These are phyloP conservation scores for Entophlyctis luteolus DNA, from an alignment of 192 early-diverging fungal genomes.

Conservation along the genomic window DNA sequence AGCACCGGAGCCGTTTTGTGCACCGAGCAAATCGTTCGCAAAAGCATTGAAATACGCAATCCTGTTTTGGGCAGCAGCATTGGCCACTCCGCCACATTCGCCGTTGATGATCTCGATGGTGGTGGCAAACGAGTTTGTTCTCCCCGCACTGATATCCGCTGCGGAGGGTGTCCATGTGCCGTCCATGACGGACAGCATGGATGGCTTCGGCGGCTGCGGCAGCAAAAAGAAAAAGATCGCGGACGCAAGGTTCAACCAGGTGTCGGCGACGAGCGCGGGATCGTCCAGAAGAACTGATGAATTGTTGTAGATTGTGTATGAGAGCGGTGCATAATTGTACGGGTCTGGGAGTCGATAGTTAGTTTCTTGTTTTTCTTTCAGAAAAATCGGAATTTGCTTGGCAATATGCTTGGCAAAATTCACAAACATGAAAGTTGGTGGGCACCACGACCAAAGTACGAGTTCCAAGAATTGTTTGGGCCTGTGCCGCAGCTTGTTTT, in stretches of 20 bases:
- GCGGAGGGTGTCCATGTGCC: slow-evolving; percentile 10
- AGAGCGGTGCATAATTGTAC: slow-evolving; percentile 15
- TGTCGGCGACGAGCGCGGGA: slow-evolving; percentile 10
- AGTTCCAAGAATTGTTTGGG: background rate
- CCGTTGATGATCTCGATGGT: slow-evolving; percentile 29
- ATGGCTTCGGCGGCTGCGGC: slow-evolving; percentile 23
- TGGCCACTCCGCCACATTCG: slow-evolving; percentile 5
- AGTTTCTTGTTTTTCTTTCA: too few relatives aligned
- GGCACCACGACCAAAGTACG: slow-evolving; percentile 21
- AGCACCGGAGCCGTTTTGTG: background rate
- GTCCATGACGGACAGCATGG: slow-evolving; percentile 20
- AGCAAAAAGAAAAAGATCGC: slow-evolving; percentile 20
- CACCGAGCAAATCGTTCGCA: background rate
- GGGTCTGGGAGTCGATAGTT: background rate
- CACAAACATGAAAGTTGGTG: slow-evolving; percentile 18
- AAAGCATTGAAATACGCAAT: background rate
- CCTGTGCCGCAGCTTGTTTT: slow-evolving; percentile 7
- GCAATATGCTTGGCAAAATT: background rate
- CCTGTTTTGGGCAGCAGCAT: background rate
- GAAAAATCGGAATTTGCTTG: too few relatives aligned
- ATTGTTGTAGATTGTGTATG: slow-evolving; percentile 5
- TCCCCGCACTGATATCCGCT: slow-evolving; percentile 2
- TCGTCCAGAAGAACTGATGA: slow-evolving; percentile 2
- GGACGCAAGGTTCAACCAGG: slow-evolving; percentile 19
- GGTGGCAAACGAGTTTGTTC: slow-evolving; percentile 9